phyloP scores from a whole-genome alignment of 257 asterid species.

The Solanum sitiens region DNA sequence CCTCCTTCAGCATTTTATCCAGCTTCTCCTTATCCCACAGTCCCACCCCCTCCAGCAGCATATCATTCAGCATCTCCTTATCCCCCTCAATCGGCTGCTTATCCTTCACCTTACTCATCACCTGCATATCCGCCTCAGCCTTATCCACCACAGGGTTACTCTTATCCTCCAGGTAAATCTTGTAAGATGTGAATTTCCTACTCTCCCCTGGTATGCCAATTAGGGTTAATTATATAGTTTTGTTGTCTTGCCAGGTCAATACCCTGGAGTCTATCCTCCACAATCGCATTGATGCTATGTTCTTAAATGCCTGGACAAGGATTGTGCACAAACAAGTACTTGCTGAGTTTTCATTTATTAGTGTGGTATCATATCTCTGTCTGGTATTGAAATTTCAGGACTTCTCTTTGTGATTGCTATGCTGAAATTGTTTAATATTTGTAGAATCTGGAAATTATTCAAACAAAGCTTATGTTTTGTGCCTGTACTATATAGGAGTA shows the following conservation, averaged over 20 bases:
- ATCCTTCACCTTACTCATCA: conserved; percentile 15
- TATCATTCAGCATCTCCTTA: conserved; percentile 15
- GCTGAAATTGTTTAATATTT: not conserved
- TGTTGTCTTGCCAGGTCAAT: conserved; percentile 21
- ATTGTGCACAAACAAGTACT: not conserved
- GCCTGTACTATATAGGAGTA: not conserved
- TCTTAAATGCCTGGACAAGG: not conserved
- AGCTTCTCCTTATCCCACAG: conserved; percentile 12
- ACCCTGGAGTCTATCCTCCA: conserved; percentile 31
- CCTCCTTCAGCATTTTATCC: conserved; percentile 18
- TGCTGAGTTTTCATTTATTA: not conserved
- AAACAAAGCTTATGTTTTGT: not conserved
- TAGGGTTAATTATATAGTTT: not conserved
- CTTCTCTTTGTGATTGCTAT: not conserved
- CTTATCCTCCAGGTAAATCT: conserved; percentile 31
- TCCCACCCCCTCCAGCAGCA: conserved; percentile 14
- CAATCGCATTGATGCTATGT: not conserved
- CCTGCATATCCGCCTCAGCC: conserved; percentile 23
- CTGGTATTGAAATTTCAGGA: not conserved
- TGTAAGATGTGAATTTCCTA: conserved; percentile 4
- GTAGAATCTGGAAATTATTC: not conserved
- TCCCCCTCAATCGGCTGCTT: conserved; percentile 8
- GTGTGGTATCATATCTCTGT: not conserved
- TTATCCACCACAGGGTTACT: conserved; percentile 16
- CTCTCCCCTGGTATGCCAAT: not conserved